These are phyloP conservation scores for Leccinum ochraceum DNA, from an alignment of 768 basidiomycete genomes.

Conservation along the genomic window DNA sequence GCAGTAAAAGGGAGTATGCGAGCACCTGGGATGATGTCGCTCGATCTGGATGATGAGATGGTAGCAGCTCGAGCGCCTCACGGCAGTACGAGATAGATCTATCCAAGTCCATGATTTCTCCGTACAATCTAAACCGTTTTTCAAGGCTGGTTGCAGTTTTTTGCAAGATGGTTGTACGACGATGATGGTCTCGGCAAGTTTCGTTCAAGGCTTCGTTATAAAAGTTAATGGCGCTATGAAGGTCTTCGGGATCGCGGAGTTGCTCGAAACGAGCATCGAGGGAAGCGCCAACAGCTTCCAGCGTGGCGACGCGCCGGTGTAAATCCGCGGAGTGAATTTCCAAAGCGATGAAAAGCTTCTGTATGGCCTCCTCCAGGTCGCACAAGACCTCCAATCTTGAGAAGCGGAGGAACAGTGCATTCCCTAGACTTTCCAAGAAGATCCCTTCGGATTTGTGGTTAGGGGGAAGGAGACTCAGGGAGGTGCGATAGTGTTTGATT, in stretches of 20 bases:
- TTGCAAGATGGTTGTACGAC: conserved; percentile 16
- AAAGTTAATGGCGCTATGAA: conserved; percentile 26
- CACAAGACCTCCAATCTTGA: conserved; percentile 11
- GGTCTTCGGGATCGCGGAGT: conserved; percentile 22
- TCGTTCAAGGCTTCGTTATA: conserved; percentile 29
- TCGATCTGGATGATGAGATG: conserved; percentile 16
- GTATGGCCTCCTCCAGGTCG: conserved; percentile 31
- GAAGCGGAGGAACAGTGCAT: conserved; percentile 28
- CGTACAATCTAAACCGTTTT: conserved; percentile 18
- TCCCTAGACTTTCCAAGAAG: conserved; percentile 24
- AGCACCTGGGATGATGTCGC: conserved; percentile 18
- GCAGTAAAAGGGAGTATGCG: conserved; percentile 23
- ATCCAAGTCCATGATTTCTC: conserved; percentile 25
- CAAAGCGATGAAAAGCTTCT: conserved; percentile 25
- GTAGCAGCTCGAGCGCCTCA: conserved; percentile 25
- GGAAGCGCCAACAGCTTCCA: conserved; percentile 25
- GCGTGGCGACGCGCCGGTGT: conserved; percentile 16
- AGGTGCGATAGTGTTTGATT: conserved; percentile 23
- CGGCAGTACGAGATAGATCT: conserved; percentile 28
- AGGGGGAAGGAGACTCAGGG: conserved; percentile 21
- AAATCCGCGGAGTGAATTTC: conserved; percentile 16
- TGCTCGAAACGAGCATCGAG: conserved; percentile 29
- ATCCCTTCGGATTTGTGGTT: conserved; percentile 15
- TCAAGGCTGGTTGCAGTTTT: conserved; percentile 19
- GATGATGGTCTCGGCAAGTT: conserved; percentile 19